These are phyloP conservation scores for Zygosaccharomyces bailii DNA, from an alignment of 805 yeast genomes.

Conservation along the genomic window DNA sequence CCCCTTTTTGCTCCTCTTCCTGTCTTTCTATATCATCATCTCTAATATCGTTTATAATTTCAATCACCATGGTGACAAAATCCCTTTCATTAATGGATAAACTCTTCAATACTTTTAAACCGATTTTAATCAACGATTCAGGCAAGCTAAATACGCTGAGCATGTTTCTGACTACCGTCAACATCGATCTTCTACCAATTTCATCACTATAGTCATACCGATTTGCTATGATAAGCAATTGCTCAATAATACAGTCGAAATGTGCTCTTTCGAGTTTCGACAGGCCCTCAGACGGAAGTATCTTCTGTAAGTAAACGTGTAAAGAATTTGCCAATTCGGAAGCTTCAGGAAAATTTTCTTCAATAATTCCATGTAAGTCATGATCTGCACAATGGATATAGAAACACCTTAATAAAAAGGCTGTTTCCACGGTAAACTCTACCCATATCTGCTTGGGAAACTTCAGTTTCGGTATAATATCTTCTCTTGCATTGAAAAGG, in stretches of 20 bases:
- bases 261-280: slow-evolving; percentile 49
- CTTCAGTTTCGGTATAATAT: slow-evolving; percentile 54
- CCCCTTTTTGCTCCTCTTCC: slow-evolving; percentile 28
- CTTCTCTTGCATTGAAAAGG: slow-evolving; percentile 60
- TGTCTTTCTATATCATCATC: slow-evolving; percentile 53
- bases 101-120: slow-evolving; percentile 63
- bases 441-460: slow-evolving; percentile 70
- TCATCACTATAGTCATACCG: slow-evolving; percentile 87
- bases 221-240: slow-evolving; percentile 61
- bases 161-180: slow-evolving; percentile 55
- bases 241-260: slow-evolving; percentile 69
- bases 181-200: slow-evolving; percentile 77
- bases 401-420: slow-evolving; percentile 66
- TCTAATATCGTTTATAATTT: slow-evolving; percentile 78
- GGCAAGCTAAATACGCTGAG: slow-evolving; percentile 54
- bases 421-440: slow-evolving; percentile 66
- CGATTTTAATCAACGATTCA: slow-evolving; percentile 50
- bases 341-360: slow-evolving; percentile 74
- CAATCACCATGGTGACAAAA: slow-evolving; percentile 79
- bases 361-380: slow-evolving; percentile 52
- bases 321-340: slow-evolving; percentile 62
- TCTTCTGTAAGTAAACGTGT: slow-evolving; percentile 50
- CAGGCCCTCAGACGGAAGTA: slow-evolving; percentile 31
- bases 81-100: slow-evolving; percentile 78
- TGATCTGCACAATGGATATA: slow-evolving; percentile 60